Evolutionary conservation across 768 basidiomycete genomes (phyloP).

Genomic region (Boletus rufocinnamomeus): DNA sequence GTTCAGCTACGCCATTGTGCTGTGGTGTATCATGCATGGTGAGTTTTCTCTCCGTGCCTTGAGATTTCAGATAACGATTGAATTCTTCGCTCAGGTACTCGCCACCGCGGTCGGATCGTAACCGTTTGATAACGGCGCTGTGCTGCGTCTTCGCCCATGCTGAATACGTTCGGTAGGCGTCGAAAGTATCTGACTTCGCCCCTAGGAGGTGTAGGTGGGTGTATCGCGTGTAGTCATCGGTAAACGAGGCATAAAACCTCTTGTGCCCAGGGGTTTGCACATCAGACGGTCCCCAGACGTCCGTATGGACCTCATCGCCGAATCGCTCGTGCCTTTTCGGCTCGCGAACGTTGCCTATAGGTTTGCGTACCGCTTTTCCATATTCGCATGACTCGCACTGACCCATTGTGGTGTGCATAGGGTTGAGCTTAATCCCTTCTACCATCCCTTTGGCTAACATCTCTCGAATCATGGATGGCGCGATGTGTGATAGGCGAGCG

Average conservation of each 20-base stretch:
- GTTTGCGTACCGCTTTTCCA: not conserved
- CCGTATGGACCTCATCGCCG: not conserved
- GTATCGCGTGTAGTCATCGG: not conserved
- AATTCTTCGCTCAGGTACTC: not conserved
- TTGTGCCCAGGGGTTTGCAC: not conserved
- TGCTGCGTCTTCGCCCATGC: too few relatives aligned
- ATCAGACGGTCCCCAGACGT: not conserved
- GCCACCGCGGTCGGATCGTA: not conserved
- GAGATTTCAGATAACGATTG: not conserved
- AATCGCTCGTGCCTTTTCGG: not conserved
- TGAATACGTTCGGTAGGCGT: not conserved
- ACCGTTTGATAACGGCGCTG: not conserved
- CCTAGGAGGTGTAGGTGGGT: not conserved
- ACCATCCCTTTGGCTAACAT: not conserved
- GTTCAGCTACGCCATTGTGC: too few relatives aligned
- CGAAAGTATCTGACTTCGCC: not conserved
- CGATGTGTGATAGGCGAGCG: not conserved
- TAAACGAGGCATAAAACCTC: too few relatives aligned
- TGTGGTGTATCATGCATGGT: not conserved
- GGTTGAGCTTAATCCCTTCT: not conserved
- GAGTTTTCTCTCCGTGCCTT: not conserved
- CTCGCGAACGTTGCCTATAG: not conserved
- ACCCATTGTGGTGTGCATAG: not conserved
- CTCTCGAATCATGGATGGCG: not conserved
- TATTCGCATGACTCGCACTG: not conserved